phyloP scores from a whole-genome alignment of 352 stramenopile species.

The Phytophthora syringae region DNA sequence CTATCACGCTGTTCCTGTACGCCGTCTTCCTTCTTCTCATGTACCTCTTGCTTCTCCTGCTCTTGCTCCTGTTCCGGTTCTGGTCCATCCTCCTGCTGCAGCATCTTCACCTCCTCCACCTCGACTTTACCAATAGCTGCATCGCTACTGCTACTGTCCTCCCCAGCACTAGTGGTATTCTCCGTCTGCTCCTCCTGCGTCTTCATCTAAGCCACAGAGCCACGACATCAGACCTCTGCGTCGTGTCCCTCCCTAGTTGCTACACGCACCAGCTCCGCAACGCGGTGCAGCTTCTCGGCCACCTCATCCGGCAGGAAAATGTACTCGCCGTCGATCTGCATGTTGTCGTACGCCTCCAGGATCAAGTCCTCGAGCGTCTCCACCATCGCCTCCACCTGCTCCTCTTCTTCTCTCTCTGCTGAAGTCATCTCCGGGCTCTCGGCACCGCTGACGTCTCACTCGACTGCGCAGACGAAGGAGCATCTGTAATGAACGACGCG shows the following conservation, averaged over 20 bases:
- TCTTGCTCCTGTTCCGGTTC: slow-evolving; percentile 39
- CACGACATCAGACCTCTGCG: slow-evolving; percentile 13
- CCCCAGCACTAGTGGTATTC: slow-evolving; percentile 24
- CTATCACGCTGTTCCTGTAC: slow-evolving; percentile 13
- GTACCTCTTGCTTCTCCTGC: slow-evolving; percentile 18
- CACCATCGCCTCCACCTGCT: slow-evolving; percentile 34
- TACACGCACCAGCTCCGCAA: slow-evolving; percentile 56
- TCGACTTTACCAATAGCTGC: slow-evolving; percentile 1
- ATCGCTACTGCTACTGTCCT: slow-evolving; percentile 30
- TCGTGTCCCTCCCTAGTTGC: background rate
- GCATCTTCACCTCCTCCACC: slow-evolving; percentile 15
- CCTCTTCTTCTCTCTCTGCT: slow-evolving; percentile 14
- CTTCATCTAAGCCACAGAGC: slow-evolving; percentile 28
- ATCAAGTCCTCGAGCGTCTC: slow-evolving; percentile 77
- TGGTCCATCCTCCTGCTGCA: slow-evolving; percentile 23
- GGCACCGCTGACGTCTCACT: slow-evolving; percentile 2
- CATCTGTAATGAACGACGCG: background rate
- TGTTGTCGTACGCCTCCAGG: slow-evolving; percentile 83
- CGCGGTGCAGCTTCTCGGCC: slow-evolving; percentile 66
- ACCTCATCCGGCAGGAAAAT: slow-evolving; percentile 79
- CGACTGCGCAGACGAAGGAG: background rate
- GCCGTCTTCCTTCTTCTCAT: slow-evolving; percentile 5
- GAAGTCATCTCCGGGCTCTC: slow-evolving; percentile 9
- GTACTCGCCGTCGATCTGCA: slow-evolving; percentile 83
- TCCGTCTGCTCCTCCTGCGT: slow-evolving; percentile 25